Base-by-base conservation (phyloP, 768 basidiomycete genomes). In the Naematelia encephala region DNA sequence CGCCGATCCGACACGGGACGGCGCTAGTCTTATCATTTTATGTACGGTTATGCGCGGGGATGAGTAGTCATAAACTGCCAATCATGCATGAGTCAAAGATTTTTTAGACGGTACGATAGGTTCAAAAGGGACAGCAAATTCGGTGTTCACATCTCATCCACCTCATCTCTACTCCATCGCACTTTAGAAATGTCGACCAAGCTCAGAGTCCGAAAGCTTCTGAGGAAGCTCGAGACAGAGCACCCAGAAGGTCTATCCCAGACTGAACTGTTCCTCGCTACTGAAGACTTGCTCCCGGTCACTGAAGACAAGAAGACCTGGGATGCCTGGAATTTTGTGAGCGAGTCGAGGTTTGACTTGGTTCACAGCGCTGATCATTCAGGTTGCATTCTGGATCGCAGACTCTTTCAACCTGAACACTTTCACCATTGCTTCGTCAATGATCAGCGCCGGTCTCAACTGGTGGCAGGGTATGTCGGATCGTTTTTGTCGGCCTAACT, bases 201-300 rank as follows among this genome's bases (percentile, higher is more conserved):
- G 16, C 34, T 39, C 34, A 8, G 34, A 39, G 34, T 16, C 16
- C 34, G 34, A 8, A 39, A 39, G 34, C 34, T 39, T 16, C 16
- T 39, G 8, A 8, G 34, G 8, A 39, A 39, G 34, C 69, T 76
- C 34, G 85, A 87, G 73, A 81, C 86, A 51, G 73, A 80, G 54
- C 83, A 82, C 65, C 79, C 83, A 19, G 80, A 82, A 22, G 82
- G 81, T 43, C 69, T 85, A 67, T 82, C 83, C 26, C 80, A 82
- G 59, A 78, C 76, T 47, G 80, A 87, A 70, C 76, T 84, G 53
- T 85, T 87, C 73, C 79, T 88, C 66, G 80, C 81, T 55, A 84
- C 86, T 62, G 83, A 87, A 57, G 87, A 90, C 73, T 79, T 89
- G 29, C 77, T 82, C 21, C 88, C 88, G n/a, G 87, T 88, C 2